Evolutionary conservation across 1,284 basidiomycete species (phyloP).

Genomic region (Ganoderma boninense): DNA sequence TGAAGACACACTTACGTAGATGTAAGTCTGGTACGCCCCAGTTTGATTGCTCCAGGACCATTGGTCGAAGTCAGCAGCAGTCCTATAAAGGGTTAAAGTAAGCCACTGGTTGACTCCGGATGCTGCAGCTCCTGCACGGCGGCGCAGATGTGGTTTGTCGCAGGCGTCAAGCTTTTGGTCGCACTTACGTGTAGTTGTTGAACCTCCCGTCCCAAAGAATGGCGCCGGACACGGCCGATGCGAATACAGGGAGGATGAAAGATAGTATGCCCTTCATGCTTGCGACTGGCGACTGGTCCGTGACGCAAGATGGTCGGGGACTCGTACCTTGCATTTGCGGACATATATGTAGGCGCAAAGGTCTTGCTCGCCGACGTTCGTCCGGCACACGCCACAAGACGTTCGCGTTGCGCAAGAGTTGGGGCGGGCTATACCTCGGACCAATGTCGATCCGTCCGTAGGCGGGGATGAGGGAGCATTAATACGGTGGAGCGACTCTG

Average conservation of each 20-base stretch:
- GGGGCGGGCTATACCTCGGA: conserved; percentile 31
- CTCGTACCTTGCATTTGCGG: background rate
- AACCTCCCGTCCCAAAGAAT: conserved; percentile 40
- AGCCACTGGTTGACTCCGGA: background rate
- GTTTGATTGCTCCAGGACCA: conserved; percentile 41
- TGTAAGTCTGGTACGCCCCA: conserved; percentile 39
- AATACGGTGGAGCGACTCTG: conserved; percentile 14
- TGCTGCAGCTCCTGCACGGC: background rate
- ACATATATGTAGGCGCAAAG: conserved; percentile 21
- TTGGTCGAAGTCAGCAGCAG: conserved; percentile 36
- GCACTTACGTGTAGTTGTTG: conserved; percentile 36
- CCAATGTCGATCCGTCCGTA: conserved; percentile 34
- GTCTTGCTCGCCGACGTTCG: conserved; percentile 25
- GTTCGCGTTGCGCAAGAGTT: conserved; percentile 10
- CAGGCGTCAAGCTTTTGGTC: background rate
- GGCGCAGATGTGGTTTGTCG: too few species aligned
- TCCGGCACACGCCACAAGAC: conserved; percentile 26
- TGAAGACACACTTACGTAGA: conserved; percentile 32
- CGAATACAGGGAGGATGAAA: conserved; percentile 19
- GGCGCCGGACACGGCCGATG: conserved; percentile 30
- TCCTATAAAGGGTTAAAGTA: conserved; percentile 22
- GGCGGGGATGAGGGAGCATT: conserved; percentile 13
- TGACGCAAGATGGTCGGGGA: conserved; percentile 18
- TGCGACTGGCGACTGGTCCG: background rate
- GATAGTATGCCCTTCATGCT: conserved; percentile 28